Conservation (phyloP, 768 basidiomycete species). For the Lyophyllum semitale region DNA sequence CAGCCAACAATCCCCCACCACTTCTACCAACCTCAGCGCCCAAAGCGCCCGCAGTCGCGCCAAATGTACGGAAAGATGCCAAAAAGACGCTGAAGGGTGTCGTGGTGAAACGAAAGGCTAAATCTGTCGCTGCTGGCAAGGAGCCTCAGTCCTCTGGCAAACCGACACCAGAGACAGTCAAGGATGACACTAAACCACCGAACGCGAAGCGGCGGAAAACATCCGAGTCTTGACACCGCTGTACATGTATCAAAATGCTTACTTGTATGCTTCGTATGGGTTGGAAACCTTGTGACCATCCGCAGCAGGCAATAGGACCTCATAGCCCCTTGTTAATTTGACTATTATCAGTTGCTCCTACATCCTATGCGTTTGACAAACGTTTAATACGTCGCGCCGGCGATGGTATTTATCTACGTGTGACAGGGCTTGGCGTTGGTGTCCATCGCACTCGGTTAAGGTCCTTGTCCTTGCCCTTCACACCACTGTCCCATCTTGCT, state of each 20-base stretch:
- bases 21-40: constrained; percentile 33
- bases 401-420: constrained; percentile 6
- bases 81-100: constrained; percentile 79
- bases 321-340: not conserved
- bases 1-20: constrained; percentile 46
- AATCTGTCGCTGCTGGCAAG: constrained; percentile 30
- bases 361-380: no score
- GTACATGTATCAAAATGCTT: no score
- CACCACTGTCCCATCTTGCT: constrained; percentile 55
- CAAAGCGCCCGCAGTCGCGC: constrained; percentile 25
- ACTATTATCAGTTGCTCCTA: no score
- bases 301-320: not conserved
- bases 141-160: constrained; percentile 10
- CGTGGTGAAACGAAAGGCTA: constrained; percentile 75
- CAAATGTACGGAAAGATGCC: constrained; percentile 56
- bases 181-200: constrained; percentile 26
- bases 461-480: constrained; percentile 57
- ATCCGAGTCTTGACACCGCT: constrained; percentile 26
- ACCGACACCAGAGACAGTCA: constrained; percentile 7
- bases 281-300: no score
- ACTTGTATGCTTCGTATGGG: no score
- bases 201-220: constrained; percentile 64
- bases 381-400: no score
- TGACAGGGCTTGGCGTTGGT: constrained; percentile 57
- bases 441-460: constrained; percentile 75